Conservation (phyloP, 805 yeast genomes). For the Candida hungchunana region DNA sequence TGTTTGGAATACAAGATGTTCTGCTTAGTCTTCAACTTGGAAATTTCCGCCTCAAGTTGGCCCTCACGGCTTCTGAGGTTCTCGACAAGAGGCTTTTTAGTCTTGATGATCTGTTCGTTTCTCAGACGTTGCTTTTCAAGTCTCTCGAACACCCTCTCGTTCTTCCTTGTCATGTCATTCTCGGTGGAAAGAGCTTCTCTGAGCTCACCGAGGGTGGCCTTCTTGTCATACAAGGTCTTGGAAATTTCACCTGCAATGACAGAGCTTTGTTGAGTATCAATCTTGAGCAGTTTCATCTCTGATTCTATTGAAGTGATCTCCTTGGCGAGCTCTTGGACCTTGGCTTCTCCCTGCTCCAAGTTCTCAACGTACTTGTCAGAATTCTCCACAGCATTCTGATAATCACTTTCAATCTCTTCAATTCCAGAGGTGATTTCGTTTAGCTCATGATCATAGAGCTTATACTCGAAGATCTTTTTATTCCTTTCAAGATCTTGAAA, state of each 20-base stretch:
- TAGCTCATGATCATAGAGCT: constrained; percentile 73
- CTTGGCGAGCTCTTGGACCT: constrained; percentile 41
- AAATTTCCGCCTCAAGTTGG: constrained; percentile 34
- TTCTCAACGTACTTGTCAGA: constrained; percentile 51
- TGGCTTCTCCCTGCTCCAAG: constrained; percentile 56
- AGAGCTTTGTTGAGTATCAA: constrained; percentile 55
- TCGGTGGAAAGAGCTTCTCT: constrained; percentile 33
- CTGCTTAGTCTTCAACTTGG: constrained; percentile 46
- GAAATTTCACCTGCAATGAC: constrained; percentile 45
- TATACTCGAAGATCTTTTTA: constrained; percentile 69
- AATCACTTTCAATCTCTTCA: constrained; percentile 55
- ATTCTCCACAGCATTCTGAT: constrained; percentile 45
- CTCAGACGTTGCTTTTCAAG: constrained; percentile 25
- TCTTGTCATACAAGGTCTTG: constrained; percentile 44
- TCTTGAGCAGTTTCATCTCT: constrained; percentile 43
- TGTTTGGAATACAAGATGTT: constrained; percentile 63
- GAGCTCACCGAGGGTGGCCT: constrained; percentile 39
- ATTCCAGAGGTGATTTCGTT: constrained; percentile 55
- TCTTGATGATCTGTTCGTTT: constrained; percentile 35
- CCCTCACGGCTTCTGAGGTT: constrained; percentile 38
- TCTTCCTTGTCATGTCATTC: constrained; percentile 29
- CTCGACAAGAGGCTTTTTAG: constrained; percentile 39
- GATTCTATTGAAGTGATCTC: constrained; percentile 45
- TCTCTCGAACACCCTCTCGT: constrained; percentile 18
- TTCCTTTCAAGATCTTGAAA: constrained; percentile 64